These are phyloP conservation scores for Pichia exigua DNA, from an alignment of 805 yeast species.

Conservation along the genomic window DNA sequence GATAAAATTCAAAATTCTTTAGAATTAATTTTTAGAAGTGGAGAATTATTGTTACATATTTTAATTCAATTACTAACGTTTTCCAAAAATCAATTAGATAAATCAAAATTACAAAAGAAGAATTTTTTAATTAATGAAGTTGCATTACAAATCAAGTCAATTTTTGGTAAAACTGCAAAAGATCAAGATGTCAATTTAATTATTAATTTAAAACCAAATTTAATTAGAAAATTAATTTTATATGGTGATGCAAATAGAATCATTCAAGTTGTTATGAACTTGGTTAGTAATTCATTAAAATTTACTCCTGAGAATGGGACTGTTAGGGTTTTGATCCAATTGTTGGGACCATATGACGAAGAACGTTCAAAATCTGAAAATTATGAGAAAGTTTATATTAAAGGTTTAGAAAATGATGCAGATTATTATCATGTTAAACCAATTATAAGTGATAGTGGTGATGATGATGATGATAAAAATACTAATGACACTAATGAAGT, in stretches of 20 bases:
- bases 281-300: constrained; percentile 84
- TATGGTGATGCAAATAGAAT: constrained; percentile 88
- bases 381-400: constrained; percentile 40
- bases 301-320: constrained; percentile 88
- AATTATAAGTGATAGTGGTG: not conserved
- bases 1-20: constrained; percentile 64
- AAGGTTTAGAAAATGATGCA: constrained; percentile 15
- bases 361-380: constrained; percentile 34
- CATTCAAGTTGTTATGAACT: constrained; percentile 85
- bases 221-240: constrained; percentile 53
- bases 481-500: not conserved
- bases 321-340: constrained; percentile 54
- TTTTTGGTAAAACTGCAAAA: constrained; percentile 70
- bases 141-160: constrained; percentile 76
- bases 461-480: not conserved
- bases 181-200: constrained; percentile 68
- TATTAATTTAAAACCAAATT: constrained; percentile 55
- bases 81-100: constrained; percentile 82
- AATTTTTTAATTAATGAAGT: constrained; percentile 76
- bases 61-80: constrained; percentile 86
- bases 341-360: constrained; percentile 68
- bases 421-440: constrained; percentile 9
- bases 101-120: constrained; percentile 74
- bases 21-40: constrained; percentile 80
- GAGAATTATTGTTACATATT: constrained; percentile 82